Conservation (phyloP, 2,329 filamentous ascomycete genomes). For the Westerdykella ornata region DNA sequence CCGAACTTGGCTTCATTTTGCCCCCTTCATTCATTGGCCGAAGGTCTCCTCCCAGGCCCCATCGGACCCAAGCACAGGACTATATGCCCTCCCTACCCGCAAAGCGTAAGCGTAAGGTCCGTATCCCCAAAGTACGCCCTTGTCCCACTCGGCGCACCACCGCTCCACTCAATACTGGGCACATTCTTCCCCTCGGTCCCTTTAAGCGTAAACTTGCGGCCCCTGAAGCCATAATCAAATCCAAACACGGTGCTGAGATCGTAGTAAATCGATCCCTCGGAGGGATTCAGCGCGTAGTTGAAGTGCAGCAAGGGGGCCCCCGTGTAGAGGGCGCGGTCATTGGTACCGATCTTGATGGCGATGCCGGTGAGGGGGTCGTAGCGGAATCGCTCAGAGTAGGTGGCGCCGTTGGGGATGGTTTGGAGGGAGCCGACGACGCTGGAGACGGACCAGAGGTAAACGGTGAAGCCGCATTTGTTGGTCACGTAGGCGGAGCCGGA, state of each 20-base stretch:
- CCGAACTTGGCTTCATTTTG: no score
- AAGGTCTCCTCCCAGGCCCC: no score
- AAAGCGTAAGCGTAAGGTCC: slow-evolving; percentile 14
- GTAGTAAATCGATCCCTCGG: slow-evolving; percentile 17
- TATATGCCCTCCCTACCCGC: slow-evolving; percentile 4
- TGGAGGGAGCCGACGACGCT: slow-evolving; percentile 1
- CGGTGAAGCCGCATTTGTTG: slow-evolving; percentile 21
- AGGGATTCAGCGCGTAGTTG: slow-evolving; percentile 16
- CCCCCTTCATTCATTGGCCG: no score
- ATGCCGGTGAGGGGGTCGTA: slow-evolving; percentile 10
- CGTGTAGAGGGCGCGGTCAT: slow-evolving; percentile 10
- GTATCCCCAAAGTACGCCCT: slow-evolving; percentile 10
- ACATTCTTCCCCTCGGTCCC: slow-evolving; percentile 6
- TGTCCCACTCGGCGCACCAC: slow-evolving; percentile 5
- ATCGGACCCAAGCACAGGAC: no score
- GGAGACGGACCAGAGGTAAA: slow-evolving; percentile 20
- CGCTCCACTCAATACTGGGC: slow-evolving; percentile 8
- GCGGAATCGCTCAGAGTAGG: slow-evolving; percentile 13
- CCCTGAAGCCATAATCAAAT: slow-evolving; percentile 14
- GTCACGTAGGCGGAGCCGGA: slow-evolving; percentile 10
- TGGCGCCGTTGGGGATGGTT: slow-evolving; percentile 1
- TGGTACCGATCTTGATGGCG: slow-evolving; percentile 20
- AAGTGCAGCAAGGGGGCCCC: slow-evolving; percentile 16
- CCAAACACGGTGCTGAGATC: slow-evolving; percentile 15
- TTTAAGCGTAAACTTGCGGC: slow-evolving; percentile 11